phyloP scores from a whole-genome alignment of 306 rosid genomes.

The Oemleria cerasiformis region DNA sequence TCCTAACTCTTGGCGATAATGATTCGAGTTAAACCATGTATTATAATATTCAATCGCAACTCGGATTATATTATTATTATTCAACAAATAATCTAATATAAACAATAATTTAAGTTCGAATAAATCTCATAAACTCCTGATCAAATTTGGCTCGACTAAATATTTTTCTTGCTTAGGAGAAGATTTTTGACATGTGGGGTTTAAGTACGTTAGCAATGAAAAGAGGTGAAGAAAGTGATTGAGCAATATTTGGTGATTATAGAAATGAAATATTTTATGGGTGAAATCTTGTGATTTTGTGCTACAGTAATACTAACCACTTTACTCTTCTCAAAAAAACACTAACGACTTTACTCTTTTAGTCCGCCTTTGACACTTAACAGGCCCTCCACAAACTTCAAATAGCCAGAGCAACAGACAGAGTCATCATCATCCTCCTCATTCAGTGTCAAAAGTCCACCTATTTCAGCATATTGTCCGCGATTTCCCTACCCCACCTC shows the following conservation, averaged over 20 bases:
- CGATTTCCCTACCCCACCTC: neutral
- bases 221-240: neutral
- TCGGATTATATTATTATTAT: neutral
- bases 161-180: no score
- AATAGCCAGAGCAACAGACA: neutral
- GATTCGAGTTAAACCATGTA: no score
- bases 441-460: constrained; percentile 11
- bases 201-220: neutral
- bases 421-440: constrained; percentile 16
- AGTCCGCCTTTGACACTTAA: neutral
- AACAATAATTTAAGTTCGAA: neutral
- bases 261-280: neutral
- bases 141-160: no score
- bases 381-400: neutral
- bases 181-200: neutral
- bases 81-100: no score
- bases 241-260: neutral
- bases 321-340: constrained; percentile 1
- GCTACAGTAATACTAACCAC: neutral
- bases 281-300: neutral
- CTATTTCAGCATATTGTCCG: neutral
- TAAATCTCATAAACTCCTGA: no score
- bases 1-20: neutral
- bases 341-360: neutral
- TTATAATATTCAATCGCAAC: no score